Percentiles rank a stretch among this genome's conserved stretches.
These are phyloP conservation scores for Lepiota brunneoincarnata DNA, from an alignment of 768 basidiomycete genomes.

Conservation along the genomic window DNA sequence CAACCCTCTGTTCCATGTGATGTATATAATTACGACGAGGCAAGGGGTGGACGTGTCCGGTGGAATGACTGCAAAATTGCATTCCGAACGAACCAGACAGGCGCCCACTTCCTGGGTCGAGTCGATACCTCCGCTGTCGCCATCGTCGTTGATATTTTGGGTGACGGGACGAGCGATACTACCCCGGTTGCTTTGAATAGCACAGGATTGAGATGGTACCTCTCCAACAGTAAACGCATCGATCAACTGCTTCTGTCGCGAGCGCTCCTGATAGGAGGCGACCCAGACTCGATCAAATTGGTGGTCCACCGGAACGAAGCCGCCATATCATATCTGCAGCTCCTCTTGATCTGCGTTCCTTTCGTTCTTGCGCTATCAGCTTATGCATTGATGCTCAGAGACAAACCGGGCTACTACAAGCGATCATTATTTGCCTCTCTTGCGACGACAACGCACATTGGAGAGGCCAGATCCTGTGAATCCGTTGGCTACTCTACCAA, in stretches of 20 bases:
- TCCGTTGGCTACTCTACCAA: not conserved
- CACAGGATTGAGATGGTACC: slow-evolving; percentile 16
- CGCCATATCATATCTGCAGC: not conserved
- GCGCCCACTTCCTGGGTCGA: slow-evolving; percentile 14
- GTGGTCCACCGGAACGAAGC: slow-evolving; percentile 13
- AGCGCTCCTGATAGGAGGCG: slow-evolving; percentile 16
- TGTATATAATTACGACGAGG: slow-evolving; percentile 10
- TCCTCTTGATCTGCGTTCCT: slow-evolving; percentile 15
- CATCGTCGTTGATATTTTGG: slow-evolving; percentile 15
- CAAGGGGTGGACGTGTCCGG: slow-evolving; percentile 15
- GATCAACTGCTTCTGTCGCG: slow-evolving; percentile 17
- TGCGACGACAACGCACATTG: slow-evolving; percentile 16
- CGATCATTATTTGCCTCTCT: slow-evolving; percentile 17
- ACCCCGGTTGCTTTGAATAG: slow-evolving; percentile 12
- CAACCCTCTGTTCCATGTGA: slow-evolving; percentile 11
- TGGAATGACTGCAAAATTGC: slow-evolving; percentile 12
- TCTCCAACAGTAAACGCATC: slow-evolving; percentile 5
- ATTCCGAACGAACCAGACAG: not conserved
- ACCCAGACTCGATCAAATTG: slow-evolving; percentile 6
- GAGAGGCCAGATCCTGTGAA: not conserved
- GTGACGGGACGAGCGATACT: slow-evolving; percentile 15
- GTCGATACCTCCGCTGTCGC: slow-evolving; percentile 17
- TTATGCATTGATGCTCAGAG: slow-evolving; percentile 8
- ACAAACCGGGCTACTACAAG: slow-evolving; percentile 17
- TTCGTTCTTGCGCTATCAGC: slow-evolving; percentile 6